phyloP scores from a whole-genome alignment of 176 grass and related monocot genomes.

The Ensete glaucum region DNA sequence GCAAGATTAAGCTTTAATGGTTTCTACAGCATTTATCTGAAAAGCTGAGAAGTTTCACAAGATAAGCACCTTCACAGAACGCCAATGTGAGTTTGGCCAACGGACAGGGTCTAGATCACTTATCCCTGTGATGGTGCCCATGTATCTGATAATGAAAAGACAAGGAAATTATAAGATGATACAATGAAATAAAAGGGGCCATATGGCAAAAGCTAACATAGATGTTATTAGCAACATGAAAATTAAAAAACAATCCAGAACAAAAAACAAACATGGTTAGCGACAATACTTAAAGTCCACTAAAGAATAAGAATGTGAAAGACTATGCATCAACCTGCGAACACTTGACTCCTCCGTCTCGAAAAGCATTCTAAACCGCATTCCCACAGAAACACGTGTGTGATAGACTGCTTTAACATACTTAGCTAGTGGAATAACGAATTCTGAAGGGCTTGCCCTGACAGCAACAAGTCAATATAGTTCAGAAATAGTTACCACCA shows the following conservation, averaged over 20 bases:
- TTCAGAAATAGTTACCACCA: neutral
- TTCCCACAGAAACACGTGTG: slow-evolving; percentile 81
- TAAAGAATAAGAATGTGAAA: neutral
- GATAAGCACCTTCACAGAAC: slow-evolving; percentile 66
- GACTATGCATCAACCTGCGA: slow-evolving; percentile 32
- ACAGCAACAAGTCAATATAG: slow-evolving; percentile 6
- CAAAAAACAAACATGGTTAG: neutral
- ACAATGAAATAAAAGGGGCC: neutral
- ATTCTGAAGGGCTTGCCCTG: slow-evolving; percentile 94
- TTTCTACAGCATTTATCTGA: neutral
- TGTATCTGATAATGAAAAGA: slow-evolving; percentile 56
- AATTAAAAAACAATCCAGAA: neutral
- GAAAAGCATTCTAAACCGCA: slow-evolving; percentile 97
- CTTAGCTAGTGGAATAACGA: slow-evolving; percentile 86
- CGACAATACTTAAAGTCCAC: neutral
- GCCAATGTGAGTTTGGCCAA: slow-evolving; percentile 92
- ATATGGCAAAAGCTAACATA: neutral
- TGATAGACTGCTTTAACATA: slow-evolving; percentile 95
- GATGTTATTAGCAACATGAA: neutral
- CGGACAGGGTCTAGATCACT: slow-evolving; percentile 74
- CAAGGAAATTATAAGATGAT: slow-evolving; percentile 15
- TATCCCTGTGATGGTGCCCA: slow-evolving; percentile 88
- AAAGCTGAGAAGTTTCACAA: slow-evolving; percentile 9
- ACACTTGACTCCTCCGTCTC: slow-evolving; percentile 95
- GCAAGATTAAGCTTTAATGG: slow-evolving; percentile 10